Base-by-base conservation (phyloP, 306 rosid genomes). In the Prunus kanzakura region DNA sequence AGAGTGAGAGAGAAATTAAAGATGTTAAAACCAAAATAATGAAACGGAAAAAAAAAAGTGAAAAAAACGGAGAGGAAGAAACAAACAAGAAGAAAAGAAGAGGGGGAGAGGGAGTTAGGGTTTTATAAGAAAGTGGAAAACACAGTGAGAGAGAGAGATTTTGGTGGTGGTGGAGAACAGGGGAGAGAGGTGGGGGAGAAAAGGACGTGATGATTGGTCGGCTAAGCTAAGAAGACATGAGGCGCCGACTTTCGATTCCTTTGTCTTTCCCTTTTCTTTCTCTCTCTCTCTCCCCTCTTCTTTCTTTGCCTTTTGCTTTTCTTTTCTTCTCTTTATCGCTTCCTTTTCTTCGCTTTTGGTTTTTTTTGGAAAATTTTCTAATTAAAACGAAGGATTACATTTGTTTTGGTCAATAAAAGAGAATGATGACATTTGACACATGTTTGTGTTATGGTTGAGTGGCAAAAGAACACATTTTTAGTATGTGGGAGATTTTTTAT, bases 161-260 rank as follows among this genome's bases (percentile, higher is more conserved):
- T 19, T 18, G 47, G 73, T 22, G 19, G 52, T 45, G 30, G 61
- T 50, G 49, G 84, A 52, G 64, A 35, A 14, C 64, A 27, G 54
- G 25, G 23, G 30, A 60, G 15, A 8, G 41, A 4, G 67, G 57
- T 22, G 57, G 41, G 69, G 80, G 62, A 64, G 88, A 88, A 87
- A 86, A 68, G 56, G 92, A 84, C 77, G 84, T 57, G 73, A 74
- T 81, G 83, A 89, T 76, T 91, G 96, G 94, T 89, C 98, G 96
- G 98, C 91, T 55, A 76, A 50, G 66, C 13, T 38, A 22, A 8
- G 84, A 80, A 82, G 87, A 87, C 84, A 83, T 4, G 49, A 55
- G 89, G 79, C 98, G 93, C 96, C 96, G 96, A 90, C 97, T 80
- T 60, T 82, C 38, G 75, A 77, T 81, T 78, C 80, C 69, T 84